Evolutionary conservation across 2,329 filamentous ascomycete genomes (phyloP).

Genomic region (Trichoderma endophyticum): DNA sequence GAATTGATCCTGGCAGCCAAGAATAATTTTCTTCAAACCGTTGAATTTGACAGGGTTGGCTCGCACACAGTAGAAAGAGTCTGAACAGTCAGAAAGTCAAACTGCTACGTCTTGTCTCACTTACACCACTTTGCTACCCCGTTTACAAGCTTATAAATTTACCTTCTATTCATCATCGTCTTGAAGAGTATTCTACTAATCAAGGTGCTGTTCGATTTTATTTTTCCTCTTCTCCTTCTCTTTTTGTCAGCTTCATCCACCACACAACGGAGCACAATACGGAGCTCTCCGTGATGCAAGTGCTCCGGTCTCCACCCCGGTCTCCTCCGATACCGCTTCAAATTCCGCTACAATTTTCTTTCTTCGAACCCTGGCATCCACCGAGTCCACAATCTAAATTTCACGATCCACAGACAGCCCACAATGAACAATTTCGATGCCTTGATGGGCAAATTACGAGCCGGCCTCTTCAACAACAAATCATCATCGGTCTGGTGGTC

Average conservation of each 20-base stretch:
- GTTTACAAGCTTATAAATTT: not conserved
- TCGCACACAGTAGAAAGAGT: not conserved
- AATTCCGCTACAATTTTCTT: not conserved
- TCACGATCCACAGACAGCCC: not conserved
- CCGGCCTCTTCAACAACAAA: not conserved
- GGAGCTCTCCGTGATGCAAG: not conserved
- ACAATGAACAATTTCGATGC: not conserved
- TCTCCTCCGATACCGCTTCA: slow-evolving; percentile 13
- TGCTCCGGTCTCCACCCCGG: slow-evolving; percentile 2
- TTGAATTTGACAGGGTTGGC: not conserved
- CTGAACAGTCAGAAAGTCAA: not conserved
- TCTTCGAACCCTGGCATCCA: not conserved
- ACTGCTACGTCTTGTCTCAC: not conserved
- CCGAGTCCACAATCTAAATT: not conserved
- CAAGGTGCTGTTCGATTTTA: not conserved
- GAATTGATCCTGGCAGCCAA: not conserved
- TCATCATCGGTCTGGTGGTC: slow-evolving; percentile 18
- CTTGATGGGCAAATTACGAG: not conserved
- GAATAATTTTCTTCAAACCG: not conserved
- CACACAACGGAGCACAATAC: not conserved
- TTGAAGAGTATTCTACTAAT: not conserved
- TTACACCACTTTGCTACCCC: not conserved
- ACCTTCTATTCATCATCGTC: not conserved
- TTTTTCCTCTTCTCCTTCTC: not conserved
- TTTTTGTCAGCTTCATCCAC: not conserved